These are phyloP conservation scores for Xylona heveae DNA, from an alignment of 495 filamentous ascomycete genomes.

Conservation along the genomic window DNA sequence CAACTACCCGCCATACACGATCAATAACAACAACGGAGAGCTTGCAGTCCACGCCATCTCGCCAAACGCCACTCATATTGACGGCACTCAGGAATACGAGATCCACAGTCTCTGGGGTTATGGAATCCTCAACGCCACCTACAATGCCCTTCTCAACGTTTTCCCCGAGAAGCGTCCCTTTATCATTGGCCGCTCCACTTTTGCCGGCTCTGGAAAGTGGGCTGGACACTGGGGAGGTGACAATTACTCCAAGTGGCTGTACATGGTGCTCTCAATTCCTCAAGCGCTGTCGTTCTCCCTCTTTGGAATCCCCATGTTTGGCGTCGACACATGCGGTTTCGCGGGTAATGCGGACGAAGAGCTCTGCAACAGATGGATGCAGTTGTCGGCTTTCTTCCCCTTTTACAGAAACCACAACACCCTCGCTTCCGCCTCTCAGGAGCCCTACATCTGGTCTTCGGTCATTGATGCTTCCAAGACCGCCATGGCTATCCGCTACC, in stretches of 20 bases:
- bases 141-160: slow-evolving; percentile 43
- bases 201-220: slow-evolving; percentile 55
- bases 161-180: slow-evolving; percentile 53
- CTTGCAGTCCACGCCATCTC: slow-evolving; percentile 52
- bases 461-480: slow-evolving; percentile 42
- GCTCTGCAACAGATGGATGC: slow-evolving; percentile 75
- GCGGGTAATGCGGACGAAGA: slow-evolving; percentile 47
- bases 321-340: slow-evolving; percentile 68
- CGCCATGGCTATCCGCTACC: slow-evolving; percentile 58
- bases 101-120: slow-evolving; percentile 61
- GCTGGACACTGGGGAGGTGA: slow-evolving; percentile 88
- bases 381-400: slow-evolving; percentile 66
- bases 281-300: slow-evolving; percentile 64
- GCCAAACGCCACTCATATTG: slow-evolving; percentile 58
- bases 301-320: slow-evolving; percentile 80
- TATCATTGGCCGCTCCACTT: slow-evolving; percentile 71
- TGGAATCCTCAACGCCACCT: slow-evolving; percentile 60
- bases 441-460: slow-evolving; percentile 53
- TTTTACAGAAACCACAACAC: slow-evolving; percentile 78
- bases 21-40: slow-evolving; percentile 59
- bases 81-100: slow-evolving; percentile 57
- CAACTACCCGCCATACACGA: slow-evolving; percentile 60
- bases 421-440: slow-evolving; percentile 39
- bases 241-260: slow-evolving; percentile 45
- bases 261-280: slow-evolving; percentile 59